Percentiles rank a stretch among this genome's conserved stretches.
Evolutionary conservation across 1,284 basidiomycete species (phyloP).

Genomic region (Rhodotorula mucilaginosa): DNA sequence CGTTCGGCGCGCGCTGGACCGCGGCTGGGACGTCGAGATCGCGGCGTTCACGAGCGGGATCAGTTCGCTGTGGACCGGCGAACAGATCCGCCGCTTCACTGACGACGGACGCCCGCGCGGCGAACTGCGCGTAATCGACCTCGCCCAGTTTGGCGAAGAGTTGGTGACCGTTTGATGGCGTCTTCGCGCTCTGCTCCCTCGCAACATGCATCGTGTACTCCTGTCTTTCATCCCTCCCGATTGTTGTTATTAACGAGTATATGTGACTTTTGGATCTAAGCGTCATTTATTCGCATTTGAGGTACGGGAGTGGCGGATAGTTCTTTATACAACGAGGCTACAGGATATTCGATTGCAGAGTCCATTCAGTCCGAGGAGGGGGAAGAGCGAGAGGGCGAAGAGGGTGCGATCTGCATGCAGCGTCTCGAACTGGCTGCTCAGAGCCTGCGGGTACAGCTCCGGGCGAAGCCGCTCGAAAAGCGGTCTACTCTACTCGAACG

Average conservation of each 20-base stretch:
- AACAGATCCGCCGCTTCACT: slow-evolving; percentile 43
- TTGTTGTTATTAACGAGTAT: too few species aligned
- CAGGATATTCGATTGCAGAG: neutral
- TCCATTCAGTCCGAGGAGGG: neutral
- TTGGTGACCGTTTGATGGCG: slow-evolving; percentile 20
- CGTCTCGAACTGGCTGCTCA: neutral
- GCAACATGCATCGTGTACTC: too few species aligned
- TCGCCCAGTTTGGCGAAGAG: slow-evolving; percentile 49
- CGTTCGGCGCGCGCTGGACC: slow-evolving; percentile 72
- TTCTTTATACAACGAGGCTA: too few species aligned
- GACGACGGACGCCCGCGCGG: slow-evolving; percentile 41
- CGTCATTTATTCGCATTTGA: too few species aligned
- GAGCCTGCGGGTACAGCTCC: too few species aligned
- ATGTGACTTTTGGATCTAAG: too few species aligned
- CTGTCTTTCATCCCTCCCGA: too few species aligned
- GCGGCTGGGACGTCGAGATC: slow-evolving; percentile 84
- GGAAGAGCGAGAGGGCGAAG: neutral
- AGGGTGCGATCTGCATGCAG: neutral
- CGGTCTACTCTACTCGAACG: slow-evolving; percentile 6
- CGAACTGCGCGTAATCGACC: slow-evolving; percentile 44
- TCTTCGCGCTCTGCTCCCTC: neutral
- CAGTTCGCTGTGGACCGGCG: slow-evolving; percentile 24
- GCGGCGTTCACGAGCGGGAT: slow-evolving; percentile 47
- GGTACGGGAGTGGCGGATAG: too few species aligned
- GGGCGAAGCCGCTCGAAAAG: neutral